Evolutionary conservation across 2,329 filamentous ascomycete genomes (phyloP).

Genomic region (Aspergillus aculeatinus): DNA sequence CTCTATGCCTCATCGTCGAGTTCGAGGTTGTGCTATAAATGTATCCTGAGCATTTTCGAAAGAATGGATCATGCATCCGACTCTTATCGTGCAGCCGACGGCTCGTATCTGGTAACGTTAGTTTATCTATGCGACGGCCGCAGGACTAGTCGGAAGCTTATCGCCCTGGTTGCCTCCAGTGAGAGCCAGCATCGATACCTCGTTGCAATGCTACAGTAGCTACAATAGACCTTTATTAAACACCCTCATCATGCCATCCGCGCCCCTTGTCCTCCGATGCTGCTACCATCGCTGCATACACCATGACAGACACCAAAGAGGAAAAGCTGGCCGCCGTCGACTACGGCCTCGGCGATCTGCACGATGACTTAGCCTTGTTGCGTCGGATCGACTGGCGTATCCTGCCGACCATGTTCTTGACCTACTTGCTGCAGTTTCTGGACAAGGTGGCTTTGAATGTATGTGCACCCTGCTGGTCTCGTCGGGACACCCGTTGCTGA

Average conservation of each 20-base stretch:
- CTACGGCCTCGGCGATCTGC: slow-evolving; percentile 33
- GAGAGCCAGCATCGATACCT: background rate
- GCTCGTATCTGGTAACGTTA: slow-evolving; percentile 20
- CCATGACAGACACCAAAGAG: background rate
- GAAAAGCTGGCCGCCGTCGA: slow-evolving; percentile 15
- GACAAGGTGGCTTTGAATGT: slow-evolving; percentile 66
- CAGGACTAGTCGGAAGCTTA: slow-evolving; percentile 4
- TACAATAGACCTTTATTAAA: too few relatives aligned
- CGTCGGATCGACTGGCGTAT: slow-evolving; percentile 60
- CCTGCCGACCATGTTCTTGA: slow-evolving; percentile 61
- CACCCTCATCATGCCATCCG: too few relatives aligned
- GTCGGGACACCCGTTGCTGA: background rate
- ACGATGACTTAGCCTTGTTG: slow-evolving; percentile 47
- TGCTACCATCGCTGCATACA: background rate
- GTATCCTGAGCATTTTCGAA: background rate
- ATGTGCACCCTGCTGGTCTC: background rate
- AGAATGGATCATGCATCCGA: background rate
- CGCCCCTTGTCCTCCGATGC: too few relatives aligned
- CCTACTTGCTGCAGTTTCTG: slow-evolving; percentile 63
- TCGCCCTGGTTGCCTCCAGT: background rate
- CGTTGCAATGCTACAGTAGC: background rate
- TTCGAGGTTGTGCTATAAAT: background rate
- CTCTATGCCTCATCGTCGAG: too few relatives aligned
- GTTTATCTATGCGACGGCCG: slow-evolving; percentile 26
- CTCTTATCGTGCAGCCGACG: slow-evolving; percentile 5